phyloP scores from a whole-genome alignment of 257 asterid species.

The Mentha longifolia region DNA sequence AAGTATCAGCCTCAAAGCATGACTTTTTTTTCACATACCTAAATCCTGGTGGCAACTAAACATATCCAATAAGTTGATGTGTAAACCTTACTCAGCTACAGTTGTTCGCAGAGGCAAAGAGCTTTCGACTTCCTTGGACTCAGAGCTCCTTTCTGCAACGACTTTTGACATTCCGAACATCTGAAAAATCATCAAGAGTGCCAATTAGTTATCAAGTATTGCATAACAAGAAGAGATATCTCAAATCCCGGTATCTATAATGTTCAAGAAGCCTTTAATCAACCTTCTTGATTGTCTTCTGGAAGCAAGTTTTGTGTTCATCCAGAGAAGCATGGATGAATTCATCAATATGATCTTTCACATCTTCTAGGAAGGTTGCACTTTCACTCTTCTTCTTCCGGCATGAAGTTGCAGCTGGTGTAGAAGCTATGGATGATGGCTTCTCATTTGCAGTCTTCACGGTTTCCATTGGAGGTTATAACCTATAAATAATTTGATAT shows the following conservation, averaged over 20 bases:
- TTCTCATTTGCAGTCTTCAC: slow-evolving; percentile 44
- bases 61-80: slow-evolving; percentile 10
- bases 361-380: slow-evolving; percentile 73
- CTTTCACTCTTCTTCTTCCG: slow-evolving; percentile 75
- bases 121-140: slow-evolving; percentile 69
- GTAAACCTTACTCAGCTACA: slow-evolving; percentile 54
- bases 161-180: slow-evolving; percentile 93
- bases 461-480: slow-evolving; percentile 49
- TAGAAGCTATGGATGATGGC: slow-evolving; percentile 46
- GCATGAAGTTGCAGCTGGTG: slow-evolving; percentile 68
- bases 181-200: slow-evolving; percentile 40
- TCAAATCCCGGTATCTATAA: neutral
- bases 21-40: no score
- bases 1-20: slow-evolving; percentile 17
- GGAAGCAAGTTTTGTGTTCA: slow-evolving; percentile 92
- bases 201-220: neutral
- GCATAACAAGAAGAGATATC: neutral
- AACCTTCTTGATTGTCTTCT: slow-evolving; percentile 85
- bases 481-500: slow-evolving; percentile 23
- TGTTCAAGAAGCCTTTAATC: neutral
- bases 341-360: slow-evolving; percentile 85
- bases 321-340: slow-evolving; percentile 89
- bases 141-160: slow-evolving; percentile 75
- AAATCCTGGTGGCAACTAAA: neutral
- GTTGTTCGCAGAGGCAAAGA: slow-evolving; percentile 78